Evolutionary conservation across 2,329 filamentous ascomycete species (phyloP).

Genomic region (Aureobasidium subglaciale): DNA sequence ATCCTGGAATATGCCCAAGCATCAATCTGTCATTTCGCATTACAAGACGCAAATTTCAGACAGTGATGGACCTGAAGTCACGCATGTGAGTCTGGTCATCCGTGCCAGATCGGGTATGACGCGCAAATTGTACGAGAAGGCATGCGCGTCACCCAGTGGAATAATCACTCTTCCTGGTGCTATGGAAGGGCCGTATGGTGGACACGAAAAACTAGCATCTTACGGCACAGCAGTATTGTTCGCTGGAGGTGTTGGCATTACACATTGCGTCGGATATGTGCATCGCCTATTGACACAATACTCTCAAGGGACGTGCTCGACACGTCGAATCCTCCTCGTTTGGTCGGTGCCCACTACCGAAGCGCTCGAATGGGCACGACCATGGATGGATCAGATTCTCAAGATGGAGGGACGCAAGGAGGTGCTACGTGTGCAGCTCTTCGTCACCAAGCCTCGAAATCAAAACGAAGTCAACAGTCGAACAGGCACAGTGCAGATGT

Average conservation of each 20-base stretch:
- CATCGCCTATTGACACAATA: constrained; percentile 64
- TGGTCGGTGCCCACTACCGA: constrained; percentile 73
- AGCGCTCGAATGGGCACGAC: constrained; percentile 55
- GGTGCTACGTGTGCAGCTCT: constrained; percentile 53
- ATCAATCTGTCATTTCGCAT: constrained; percentile 7
- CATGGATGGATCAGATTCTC: constrained; percentile 60
- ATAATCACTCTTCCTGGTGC: constrained; percentile 57
- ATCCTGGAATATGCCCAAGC: constrained; percentile 16
- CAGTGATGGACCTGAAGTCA: constrained; percentile 24
- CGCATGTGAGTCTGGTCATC: constrained; percentile 61
- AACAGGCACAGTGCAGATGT: constrained; percentile 56
- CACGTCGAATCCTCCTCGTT: constrained; percentile 64
- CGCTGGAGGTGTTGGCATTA: constrained; percentile 74
- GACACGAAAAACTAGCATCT: constrained; percentile 61
- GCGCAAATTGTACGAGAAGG: constrained; percentile 59
- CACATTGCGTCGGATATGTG: constrained; percentile 69
- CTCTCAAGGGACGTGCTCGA: constrained; percentile 61
- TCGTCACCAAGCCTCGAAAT: constrained; percentile 54
- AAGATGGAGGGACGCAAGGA: constrained; percentile 52
- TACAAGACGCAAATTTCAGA: constrained; percentile 14
- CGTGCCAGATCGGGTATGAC: constrained; percentile 70
- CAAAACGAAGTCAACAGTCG: constrained; percentile 48
- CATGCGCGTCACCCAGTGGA: constrained; percentile 53
- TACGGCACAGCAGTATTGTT: constrained; percentile 75
- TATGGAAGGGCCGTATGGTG: constrained; percentile 71